A percentile compares a stretch with the other conserved stretches of the same genome.
phyloP scores from a whole-genome alignment of 2,329 filamentous ascomycete genomes.

The Berkeleyomyces basicola region DNA sequence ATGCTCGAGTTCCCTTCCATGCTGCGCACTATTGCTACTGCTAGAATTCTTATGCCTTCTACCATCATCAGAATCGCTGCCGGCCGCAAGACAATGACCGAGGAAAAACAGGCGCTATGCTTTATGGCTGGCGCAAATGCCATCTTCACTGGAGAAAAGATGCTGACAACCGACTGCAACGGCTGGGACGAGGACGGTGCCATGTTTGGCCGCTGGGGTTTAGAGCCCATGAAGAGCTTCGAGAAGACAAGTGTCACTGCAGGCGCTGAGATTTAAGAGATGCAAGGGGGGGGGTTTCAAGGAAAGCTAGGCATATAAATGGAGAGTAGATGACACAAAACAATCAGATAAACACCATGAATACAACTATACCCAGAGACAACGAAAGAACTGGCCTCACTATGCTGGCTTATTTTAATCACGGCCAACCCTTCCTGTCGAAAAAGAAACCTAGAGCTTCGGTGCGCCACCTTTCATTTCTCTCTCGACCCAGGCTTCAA shows the following conservation, averaged over 20 bases:
- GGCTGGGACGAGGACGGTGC: conserved; percentile 77
- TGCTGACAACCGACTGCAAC: conserved; percentile 83
- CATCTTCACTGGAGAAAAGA: conserved; percentile 91
- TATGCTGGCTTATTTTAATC: background rate
- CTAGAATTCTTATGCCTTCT: conserved; percentile 63
- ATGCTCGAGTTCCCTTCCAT: conserved; percentile 63
- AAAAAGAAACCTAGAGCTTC: background rate
- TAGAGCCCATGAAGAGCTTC: conserved; percentile 55
- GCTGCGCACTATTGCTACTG: conserved; percentile 69
- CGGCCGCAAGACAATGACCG: conserved; percentile 65
- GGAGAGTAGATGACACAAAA: too few species aligned
- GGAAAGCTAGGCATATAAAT: background rate
- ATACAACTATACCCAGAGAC: background rate
- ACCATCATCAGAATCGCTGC: conserved; percentile 81
- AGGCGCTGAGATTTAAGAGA: background rate
- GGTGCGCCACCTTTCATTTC: background rate
- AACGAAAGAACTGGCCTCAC: background rate
- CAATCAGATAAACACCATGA: too few species aligned
- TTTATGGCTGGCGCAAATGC: conserved; percentile 87
- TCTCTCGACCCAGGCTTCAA: conserved; percentile 30
- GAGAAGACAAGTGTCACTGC: conserved; percentile 18
- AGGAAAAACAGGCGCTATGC: conserved; percentile 78
- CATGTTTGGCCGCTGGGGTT: conserved; percentile 72
- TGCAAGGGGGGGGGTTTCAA: too few species aligned
- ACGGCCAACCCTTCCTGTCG: background rate